A percentile compares a stretch with the other conserved stretches of the same genome.
Evolutionary conservation across 2,329 filamentous ascomycete species (phyloP).

Genomic region (Hymenotorrendiella dingleyae): DNA sequence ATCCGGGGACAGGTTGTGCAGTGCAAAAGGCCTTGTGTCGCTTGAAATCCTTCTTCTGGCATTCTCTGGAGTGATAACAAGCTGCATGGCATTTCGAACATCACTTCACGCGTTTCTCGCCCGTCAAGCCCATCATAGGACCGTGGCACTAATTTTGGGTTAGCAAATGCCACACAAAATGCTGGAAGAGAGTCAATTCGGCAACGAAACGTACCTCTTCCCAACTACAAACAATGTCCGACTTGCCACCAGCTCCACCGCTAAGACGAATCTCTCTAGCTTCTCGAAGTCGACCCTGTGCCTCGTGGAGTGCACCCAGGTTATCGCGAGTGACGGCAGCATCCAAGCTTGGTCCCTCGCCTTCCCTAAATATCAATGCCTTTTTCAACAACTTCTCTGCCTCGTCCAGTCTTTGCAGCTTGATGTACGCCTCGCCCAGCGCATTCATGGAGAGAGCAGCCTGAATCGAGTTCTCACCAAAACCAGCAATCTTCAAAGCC

Average conservation of each 20-base stretch:
- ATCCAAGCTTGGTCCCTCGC: not conserved
- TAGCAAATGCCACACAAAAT: not conserved
- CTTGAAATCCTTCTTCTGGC: constrained; percentile 4
- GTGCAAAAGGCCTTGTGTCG: constrained; percentile 5
- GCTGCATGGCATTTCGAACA: constrained; percentile 2
- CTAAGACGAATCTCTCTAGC: not conserved
- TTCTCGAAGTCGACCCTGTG: not conserved
- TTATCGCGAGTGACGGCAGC: not conserved
- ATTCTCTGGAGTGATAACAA: not conserved
- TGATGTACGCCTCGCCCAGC: not conserved
- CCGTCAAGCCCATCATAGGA: not conserved
- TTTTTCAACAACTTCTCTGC: not conserved
- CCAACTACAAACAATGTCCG: not conserved
- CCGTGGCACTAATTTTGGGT: not conserved
- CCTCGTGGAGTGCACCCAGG: not conserved
- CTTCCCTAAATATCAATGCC: not conserved
- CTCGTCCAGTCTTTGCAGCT: constrained; percentile 2
- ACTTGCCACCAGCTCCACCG: not conserved
- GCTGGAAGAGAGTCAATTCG: not conserved
- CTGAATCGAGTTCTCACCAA: not conserved
- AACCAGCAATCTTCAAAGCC: not conserved
- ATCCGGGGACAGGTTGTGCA: too few relatives aligned
- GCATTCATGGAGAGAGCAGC: not conserved
- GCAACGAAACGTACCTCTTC: not conserved
- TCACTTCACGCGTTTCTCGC: not conserved